A percentile compares a stretch with the other conserved stretches of the same genome.
Evolutionary conservation across 1,284 basidiomycete species (phyloP).

Genomic region (Boletus sp.): DNA sequence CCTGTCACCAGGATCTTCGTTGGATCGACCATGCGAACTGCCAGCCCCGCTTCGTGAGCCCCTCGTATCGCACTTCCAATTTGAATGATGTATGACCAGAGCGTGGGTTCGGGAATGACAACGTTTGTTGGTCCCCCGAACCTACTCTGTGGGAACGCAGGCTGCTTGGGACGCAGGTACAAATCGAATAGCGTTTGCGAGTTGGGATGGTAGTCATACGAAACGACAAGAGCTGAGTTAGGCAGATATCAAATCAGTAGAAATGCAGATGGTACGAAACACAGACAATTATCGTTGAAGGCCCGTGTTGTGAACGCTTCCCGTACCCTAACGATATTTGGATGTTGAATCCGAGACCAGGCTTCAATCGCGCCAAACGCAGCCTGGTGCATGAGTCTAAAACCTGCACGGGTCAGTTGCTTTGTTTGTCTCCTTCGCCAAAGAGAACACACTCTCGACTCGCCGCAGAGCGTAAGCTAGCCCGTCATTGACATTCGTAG

Average conservation of each 20-base stretch:
- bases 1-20: constrained; percentile 89
- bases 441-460: constrained; percentile 69
- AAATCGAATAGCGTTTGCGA: constrained; percentile 79
- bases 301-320: constrained; percentile 96
- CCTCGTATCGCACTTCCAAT: constrained; percentile 84
- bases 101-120: constrained; percentile 69
- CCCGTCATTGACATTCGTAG: constrained; percentile 77
- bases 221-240: constrained; percentile 81
- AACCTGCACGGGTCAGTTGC: constrained; percentile 51
- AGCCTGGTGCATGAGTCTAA: constrained; percentile 74
- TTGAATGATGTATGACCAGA: constrained; percentile 96
- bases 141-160: constrained; percentile 43
- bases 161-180: constrained; percentile 52
- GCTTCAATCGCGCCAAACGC: constrained; percentile 84
- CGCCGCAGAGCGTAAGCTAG: constrained; percentile 75
- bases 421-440: not conserved
- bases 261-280: constrained; percentile 1
- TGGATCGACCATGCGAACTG: constrained; percentile 81
- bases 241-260: constrained; percentile 10
- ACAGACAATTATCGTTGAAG: constrained; percentile 89
- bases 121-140: constrained; percentile 35
- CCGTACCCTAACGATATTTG: constrained; percentile 78
- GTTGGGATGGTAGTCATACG: constrained; percentile 88
- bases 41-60: constrained; percentile 80
- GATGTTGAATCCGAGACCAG: constrained; percentile 87